Base-by-base conservation (phyloP, 1,139 yeast species). In the Blastobotrys serpentis region DNA sequence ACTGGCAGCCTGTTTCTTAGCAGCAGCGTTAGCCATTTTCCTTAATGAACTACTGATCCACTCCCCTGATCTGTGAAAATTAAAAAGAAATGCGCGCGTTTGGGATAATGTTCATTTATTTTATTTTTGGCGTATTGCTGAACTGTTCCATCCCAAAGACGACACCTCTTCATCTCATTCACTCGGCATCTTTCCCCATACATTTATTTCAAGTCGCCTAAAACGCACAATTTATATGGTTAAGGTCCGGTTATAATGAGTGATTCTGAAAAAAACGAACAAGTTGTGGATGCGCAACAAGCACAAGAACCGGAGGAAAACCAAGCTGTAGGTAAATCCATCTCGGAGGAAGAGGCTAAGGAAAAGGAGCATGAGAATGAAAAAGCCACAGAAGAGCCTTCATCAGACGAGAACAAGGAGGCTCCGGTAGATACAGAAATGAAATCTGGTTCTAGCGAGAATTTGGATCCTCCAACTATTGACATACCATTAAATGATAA, bases 1-100 rank as follows among this genome's bases (percentile, higher is more conserved):
- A 52, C 79, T 60, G 0, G 69, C 68, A 0, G 94, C 95, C 56
- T 76, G 80, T 60, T 84, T 86, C 70, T 87, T 87, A 29, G 79
- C 79, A 4, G 84, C 72, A 42, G 81, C 79, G 47, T 82, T 80
- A 1, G 85, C 86, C 86, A 81, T 81, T n/a, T n/a, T n/a, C n/a
- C n/a, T n/a, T n/a, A n/a, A n/a, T n/a, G n/a, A n/a, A n/a, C n/a
- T n/a, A 29, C 7, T 29, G 32, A 29, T 29, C 32, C 32, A 23
- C 26, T 29, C 32, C 32, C 32, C 32, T 29, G 32, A 29, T 4
- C 13, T 29, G 13, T 6, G 26, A 10, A 23, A n/a, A n/a, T n/a
- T n/a, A n/a, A n/a, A 23, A 23, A 23, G 26, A 14, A 10, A 14
- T 29, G 32, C 32, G 32, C 32, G 32, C 32, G 32, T 29, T 29